These are phyloP conservation scores for Linum tenue DNA, from an alignment of 345 rosid genomes.

Conservation along the genomic window DNA sequence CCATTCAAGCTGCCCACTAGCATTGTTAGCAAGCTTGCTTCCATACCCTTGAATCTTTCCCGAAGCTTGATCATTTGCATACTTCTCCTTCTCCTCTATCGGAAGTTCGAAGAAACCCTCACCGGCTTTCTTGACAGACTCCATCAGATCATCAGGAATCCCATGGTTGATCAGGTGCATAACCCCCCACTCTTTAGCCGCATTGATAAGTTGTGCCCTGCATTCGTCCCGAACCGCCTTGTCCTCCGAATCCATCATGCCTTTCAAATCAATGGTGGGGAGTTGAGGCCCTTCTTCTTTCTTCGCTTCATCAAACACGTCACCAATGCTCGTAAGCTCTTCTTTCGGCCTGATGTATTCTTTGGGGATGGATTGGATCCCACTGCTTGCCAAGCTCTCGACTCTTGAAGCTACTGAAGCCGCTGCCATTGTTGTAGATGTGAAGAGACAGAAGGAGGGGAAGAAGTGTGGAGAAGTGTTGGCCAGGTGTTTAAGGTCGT, in stretches of 20 bases:
- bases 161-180: conserved; percentile 96
- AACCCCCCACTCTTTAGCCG: conserved; percentile 80
- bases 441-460: too few relatives aligned
- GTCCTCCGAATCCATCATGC: conserved; percentile 47
- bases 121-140: conserved; percentile 59
- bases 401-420: background rate
- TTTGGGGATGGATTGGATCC: conserved; percentile 59
- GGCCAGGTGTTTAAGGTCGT: too few relatives aligned
- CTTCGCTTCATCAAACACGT: conserved; percentile 76
- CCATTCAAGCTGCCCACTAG: conserved; percentile 87
- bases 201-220: conserved; percentile 40
- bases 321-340: conserved; percentile 59
- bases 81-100: conserved; percentile 78
- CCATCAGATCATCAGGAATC: conserved; percentile 42
- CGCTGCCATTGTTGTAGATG: background rate
- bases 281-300: conserved; percentile 69
- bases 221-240: conserved; percentile 36
- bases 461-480: too few relatives aligned
- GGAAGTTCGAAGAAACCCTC: conserved; percentile 51
- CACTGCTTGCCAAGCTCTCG: conserved; percentile 19
- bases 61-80: conserved; percentile 68
- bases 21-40: conserved; percentile 87
- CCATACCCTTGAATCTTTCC: conserved; percentile 93
- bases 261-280: conserved; percentile 61
- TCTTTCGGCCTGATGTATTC: conserved; percentile 71